These are phyloP conservation scores for Platanthera guangdongensis DNA, from an alignment of 106 monocot genomes.

Conservation along the genomic window DNA sequence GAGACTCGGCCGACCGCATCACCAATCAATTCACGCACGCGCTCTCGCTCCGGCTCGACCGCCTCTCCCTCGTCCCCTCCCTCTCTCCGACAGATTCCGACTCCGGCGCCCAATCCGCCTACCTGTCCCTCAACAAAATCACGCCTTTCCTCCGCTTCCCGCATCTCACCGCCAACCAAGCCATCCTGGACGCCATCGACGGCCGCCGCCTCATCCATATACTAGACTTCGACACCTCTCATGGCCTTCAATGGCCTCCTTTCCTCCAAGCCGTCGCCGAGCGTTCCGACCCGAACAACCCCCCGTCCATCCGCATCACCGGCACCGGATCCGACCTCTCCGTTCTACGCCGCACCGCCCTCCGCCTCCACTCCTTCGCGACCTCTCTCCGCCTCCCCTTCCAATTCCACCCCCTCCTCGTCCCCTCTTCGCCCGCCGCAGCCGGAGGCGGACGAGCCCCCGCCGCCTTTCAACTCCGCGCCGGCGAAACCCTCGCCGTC, in stretches of 20 bases:
- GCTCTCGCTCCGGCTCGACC: slow-evolving; percentile 46
- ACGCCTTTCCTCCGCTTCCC: slow-evolving; percentile 89
- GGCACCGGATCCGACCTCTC: slow-evolving; percentile 63
- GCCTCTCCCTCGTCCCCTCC: slow-evolving; percentile 12
- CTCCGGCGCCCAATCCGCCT: slow-evolving; percentile 31
- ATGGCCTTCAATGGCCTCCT: slow-evolving; percentile 95
- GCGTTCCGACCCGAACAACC: slow-evolving; percentile 28
- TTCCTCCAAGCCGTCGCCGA: slow-evolving; percentile 86
- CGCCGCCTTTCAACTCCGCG: slow-evolving; percentile 20
- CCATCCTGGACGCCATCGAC: slow-evolving; percentile 78
- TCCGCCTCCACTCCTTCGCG: slow-evolving; percentile 65
- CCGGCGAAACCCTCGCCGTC: slow-evolving; percentile 64
- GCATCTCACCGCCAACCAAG: slow-evolving; percentile 97
- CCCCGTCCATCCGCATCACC: slow-evolving; percentile 72
- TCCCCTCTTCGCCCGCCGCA: slow-evolving; percentile 7
- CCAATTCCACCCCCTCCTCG: slow-evolving; percentile 74
- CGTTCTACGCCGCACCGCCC: slow-evolving; percentile 61
- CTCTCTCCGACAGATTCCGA: slow-evolving; percentile 11
- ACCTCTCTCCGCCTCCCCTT: slow-evolving; percentile 57
- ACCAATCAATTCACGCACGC: slow-evolving; percentile 69
- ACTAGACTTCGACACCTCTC: slow-evolving; percentile 73
- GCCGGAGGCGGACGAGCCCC: background rate
- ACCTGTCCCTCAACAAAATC: slow-evolving; percentile 73
- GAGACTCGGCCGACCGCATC: slow-evolving; percentile 71
- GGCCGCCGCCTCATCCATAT: slow-evolving; percentile 58